Evolutionary conservation across 257 asterid species (phyloP), one percentile per base, ranked within the genome.

Genomic region (Voacanga thouarsii): DNA sequence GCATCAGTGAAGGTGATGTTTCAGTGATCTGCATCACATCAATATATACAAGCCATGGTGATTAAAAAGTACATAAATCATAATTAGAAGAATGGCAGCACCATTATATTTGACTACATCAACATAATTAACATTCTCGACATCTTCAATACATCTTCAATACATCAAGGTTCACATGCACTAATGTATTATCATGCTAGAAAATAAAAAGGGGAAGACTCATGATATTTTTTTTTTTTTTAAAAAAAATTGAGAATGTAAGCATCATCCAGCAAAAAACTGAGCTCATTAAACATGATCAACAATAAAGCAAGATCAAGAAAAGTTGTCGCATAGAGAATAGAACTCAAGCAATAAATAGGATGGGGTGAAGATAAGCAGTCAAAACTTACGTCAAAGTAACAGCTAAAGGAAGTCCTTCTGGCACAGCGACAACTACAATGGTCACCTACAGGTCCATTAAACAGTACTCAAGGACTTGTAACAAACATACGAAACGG

Each of bases 361-460:
- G 16, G 45, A 28, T 18, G 14, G 30, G 41, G 68, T 59, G 64
- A 49, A 53, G 50, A 53, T 50, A 51, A 81, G 75, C 39, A 76
- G 12, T 50, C 33, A 15, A 69, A 41, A 82, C 97, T 89, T 85
- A 95, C 99, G 98, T 95, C 79, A 95, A 79, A 75, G 99, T 95
- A 65, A 95, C 99, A 82, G 97, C 99, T 88, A 95, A 85, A 66
- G 98, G 97, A 85, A 95, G 98, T 69, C 98, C 99, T 86, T 95
- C 97, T 24, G 99, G 99, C 79, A 93, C 98, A 50, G 99, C 99
- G 81, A 93, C 99, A 67, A 95, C 97, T 41, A 95, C 98, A 83
- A 93, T 93, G 70, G 98, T 91, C 76, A 95, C 99, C 99, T 95
- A 78, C 79, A 83, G 53, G 21, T 72, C 37, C 39, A 66, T 44